These are phyloP conservation scores for Penicillium griseofulvum DNA, from an alignment of 2,329 filamentous ascomycete genomes.

Conservation along the genomic window DNA sequence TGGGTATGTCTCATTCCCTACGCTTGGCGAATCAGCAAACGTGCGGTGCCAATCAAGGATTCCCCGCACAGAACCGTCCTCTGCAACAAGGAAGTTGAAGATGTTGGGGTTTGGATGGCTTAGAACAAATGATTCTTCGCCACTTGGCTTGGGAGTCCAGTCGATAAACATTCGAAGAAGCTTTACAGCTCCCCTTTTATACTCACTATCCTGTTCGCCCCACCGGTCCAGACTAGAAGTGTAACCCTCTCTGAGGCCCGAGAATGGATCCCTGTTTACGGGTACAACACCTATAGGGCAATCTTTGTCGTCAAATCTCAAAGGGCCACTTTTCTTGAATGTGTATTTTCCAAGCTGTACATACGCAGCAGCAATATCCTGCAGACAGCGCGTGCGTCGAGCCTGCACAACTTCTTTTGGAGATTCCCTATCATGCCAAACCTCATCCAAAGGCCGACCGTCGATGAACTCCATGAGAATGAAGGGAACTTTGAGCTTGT, in stretches of 20 bases:
- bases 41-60: background rate
- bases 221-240: background rate
- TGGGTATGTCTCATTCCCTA: background rate
- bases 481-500: slow-evolving; percentile 25
- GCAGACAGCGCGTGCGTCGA: background rate
- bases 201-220: background rate
- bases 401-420: background rate
- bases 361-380: background rate
- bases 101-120: background rate
- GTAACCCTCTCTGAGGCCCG: background rate
- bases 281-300: background rate
- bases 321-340: background rate
- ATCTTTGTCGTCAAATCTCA: background rate
- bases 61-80: background rate
- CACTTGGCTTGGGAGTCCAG: background rate
- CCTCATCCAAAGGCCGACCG: slow-evolving; percentile 22
- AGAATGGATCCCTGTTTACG: background rate
- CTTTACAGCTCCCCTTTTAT: background rate
- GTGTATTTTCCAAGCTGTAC: background rate
- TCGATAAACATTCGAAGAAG: background rate
- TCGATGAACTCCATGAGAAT: slow-evolving; percentile 28
- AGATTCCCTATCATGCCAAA: slow-evolving; percentile 24
- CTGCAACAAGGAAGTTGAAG: background rate
- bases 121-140: background rate
- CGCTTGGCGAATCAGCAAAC: background rate